Evolutionary conservation across 176 grass and related monocot species (phyloP).

Genomic region (Oryza glaberrima): DNA sequence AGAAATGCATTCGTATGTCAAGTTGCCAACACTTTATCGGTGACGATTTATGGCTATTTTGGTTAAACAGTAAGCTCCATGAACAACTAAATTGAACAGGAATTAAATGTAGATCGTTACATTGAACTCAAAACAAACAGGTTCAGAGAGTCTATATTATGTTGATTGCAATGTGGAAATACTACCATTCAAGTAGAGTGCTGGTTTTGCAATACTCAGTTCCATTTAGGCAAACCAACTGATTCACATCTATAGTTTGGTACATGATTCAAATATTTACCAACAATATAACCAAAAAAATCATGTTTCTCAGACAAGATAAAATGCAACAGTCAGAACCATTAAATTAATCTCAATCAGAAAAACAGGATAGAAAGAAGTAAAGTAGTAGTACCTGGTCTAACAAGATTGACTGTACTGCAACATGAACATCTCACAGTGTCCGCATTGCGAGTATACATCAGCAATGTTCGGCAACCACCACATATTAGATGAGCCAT

Average conservation of each 20-base stretch:
- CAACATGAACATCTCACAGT: constrained; percentile 94
- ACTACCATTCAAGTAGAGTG: not conserved
- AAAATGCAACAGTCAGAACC: not conserved
- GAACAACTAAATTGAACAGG: not conserved
- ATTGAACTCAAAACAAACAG: not conserved
- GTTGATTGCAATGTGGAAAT: not conserved
- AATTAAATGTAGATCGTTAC: not conserved
- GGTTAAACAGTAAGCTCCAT: not conserved
- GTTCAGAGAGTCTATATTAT: not conserved
- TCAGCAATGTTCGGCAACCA: constrained; percentile 83
- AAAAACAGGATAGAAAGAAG: not conserved
- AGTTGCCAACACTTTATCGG: not conserved
- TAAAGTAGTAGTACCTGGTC: constrained; percentile 61
- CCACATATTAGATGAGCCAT: constrained; percentile 89
- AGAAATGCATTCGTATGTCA: not conserved
- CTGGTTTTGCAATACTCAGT: not conserved
- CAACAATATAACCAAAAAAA: not conserved
- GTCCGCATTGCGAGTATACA: constrained; percentile 75
- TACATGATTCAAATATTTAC: constrained; percentile 9
- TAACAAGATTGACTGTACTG: constrained; percentile 78
- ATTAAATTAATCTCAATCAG: not conserved
- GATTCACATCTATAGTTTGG: not conserved
- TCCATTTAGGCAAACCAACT: not conserved
- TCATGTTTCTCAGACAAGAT: not conserved
- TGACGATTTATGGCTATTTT: not conserved